phyloP scores from a whole-genome alignment of 305 asterid species.

The Solanum hybrid region DNA sequence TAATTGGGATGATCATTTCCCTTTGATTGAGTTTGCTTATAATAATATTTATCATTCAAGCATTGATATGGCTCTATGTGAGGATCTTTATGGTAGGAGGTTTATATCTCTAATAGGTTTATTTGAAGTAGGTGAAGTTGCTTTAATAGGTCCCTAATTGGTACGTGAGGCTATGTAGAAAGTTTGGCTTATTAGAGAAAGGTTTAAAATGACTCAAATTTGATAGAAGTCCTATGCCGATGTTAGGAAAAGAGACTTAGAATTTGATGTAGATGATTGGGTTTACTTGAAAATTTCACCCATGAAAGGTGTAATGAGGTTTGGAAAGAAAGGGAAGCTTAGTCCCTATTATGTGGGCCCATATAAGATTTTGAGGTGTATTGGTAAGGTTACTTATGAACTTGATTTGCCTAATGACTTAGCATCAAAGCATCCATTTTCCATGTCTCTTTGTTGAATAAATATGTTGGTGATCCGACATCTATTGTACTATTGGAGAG shows the following conservation, averaged over 20 bases:
- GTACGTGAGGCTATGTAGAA: neutral
- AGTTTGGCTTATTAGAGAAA: neutral
- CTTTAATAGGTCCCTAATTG: no score
- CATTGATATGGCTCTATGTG: no score
- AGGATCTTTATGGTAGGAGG: no score
- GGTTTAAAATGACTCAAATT: neutral
- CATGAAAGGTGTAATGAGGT: neutral
- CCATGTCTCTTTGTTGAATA: neutral
- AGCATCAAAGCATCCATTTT: neutral
- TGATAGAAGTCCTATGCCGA: neutral
- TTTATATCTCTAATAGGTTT: no score
- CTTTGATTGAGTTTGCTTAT: no score
- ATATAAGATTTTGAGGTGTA: neutral
- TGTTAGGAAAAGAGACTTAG: neutral
- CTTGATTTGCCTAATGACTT: neutral
- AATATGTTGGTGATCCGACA: neutral
- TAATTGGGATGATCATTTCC: no score
- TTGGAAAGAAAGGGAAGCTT: neutral
- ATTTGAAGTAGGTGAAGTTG: no score
- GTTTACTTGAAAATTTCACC: neutral
- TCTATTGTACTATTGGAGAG: neutral
- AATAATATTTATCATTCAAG: no score
- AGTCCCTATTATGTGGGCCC: neutral
- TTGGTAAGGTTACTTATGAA: neutral
- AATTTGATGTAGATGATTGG: neutral